A percentile compares a stretch with the other conserved stretches of the same genome.
Evolutionary conservation across 2,329 filamentous ascomycete species (phyloP).

Genomic region (Colletotrichum orbiculare): DNA sequence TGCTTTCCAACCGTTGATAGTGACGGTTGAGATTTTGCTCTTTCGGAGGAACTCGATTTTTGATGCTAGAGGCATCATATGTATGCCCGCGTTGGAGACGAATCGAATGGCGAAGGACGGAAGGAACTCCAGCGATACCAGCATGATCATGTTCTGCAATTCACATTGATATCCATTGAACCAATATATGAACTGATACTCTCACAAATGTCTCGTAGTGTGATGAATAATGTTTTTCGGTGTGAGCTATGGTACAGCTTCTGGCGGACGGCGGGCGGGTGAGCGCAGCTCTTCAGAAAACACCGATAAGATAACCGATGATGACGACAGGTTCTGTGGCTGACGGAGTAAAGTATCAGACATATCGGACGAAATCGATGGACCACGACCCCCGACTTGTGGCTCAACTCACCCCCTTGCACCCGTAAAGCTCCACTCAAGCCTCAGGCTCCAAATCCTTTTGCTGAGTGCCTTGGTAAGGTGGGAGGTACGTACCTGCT

Average conservation of each 20-base stretch:
- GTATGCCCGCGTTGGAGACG: too few species aligned
- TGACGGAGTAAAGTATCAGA: slow-evolving; percentile 1
- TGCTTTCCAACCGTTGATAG: not conserved
- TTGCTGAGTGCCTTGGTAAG: slow-evolving; percentile 19
- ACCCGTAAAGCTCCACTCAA: slow-evolving; percentile 5
- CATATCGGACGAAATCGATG: too few species aligned
- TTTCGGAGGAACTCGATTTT: too few species aligned
- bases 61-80: too few species aligned
- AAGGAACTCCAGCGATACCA: slow-evolving; percentile 26
- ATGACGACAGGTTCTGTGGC: slow-evolving; percentile 23
- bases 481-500: too few species aligned
- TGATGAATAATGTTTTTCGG: too few species aligned
- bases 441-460: slow-evolving; percentile 33
- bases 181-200: not conserved
- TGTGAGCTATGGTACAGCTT: too few species aligned
- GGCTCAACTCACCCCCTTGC: not conserved
- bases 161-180: slow-evolving; percentile 31
- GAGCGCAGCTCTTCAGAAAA: too few species aligned
- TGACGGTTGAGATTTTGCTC: not conserved
- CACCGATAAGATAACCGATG: not conserved
- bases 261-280: too few species aligned
- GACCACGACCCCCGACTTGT: not conserved
- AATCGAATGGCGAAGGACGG: not conserved
- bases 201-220: too few species aligned
- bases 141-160: slow-evolving; percentile 17